Evolutionary conservation across 208 protist species (phyloP), one percentile per base, ranked within the genome.

Genomic region (Trypanosoma caninum): DNA sequence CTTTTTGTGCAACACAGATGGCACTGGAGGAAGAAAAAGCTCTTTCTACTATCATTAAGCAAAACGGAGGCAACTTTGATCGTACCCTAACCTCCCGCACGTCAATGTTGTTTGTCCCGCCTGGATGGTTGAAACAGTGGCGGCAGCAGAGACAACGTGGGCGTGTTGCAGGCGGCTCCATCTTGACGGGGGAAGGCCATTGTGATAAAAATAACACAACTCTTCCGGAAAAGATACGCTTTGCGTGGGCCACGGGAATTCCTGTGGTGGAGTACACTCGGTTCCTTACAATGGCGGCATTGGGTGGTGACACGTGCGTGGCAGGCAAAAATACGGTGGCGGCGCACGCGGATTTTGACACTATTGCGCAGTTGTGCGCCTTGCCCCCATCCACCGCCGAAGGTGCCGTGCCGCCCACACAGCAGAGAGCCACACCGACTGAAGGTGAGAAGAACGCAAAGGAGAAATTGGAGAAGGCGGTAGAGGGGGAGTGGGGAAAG

Each of bases 211-310:
- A n/a, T n/a, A n/a, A n/a, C n/a, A n/a, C n/a, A n/a, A n/a, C n/a
- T n/a, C 41, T 81, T 16, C 74, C 82, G 3, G 73, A 73, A 30
- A 89, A 93, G 59, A 44, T 93, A 6, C 65, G 60, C 23, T 83
- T 90, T 60, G 82, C 86, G n/a, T 82, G 82, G 56, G 61, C 65
- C 16, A 68, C 73, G 11, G 80, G 76, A 35, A 78, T 93, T 37
- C 82, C 86, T 37, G 74, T 93, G 3, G 70, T 90, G 22, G 72
- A 84, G 30, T 87, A 84, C 59, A 57, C 69, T 9, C 67, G 72
- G 9, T 65, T 93, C 20, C 66, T 93, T 38, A 23, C 59, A 3
- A 46, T 80, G 35, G 60, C 76, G 20, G 38, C 71, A 33, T 62
- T 90, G 18, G 14, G 38, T 31, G 14, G 2, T 52, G 42, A 20